Conservation (phyloP, 2,329 filamentous ascomycete genomes). For the Aspergillus proliferans region DNA sequence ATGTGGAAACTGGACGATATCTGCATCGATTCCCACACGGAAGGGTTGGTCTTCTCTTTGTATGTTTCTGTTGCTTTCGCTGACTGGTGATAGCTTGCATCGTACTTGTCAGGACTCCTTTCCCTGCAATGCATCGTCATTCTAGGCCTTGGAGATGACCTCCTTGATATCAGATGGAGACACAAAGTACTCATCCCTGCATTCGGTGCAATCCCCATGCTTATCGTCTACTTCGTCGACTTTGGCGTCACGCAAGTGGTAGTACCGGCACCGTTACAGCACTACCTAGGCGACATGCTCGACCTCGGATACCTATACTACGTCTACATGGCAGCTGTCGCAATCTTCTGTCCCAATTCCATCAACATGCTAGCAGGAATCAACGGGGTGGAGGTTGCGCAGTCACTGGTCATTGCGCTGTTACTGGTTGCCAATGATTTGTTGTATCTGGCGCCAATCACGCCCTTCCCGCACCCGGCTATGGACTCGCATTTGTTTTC, state of each 20-base stretch:
- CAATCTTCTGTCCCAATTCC: slow-evolving; percentile 96
- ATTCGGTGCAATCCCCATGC: slow-evolving; percentile 84
- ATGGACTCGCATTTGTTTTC: slow-evolving; percentile 95
- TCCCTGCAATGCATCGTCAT: slow-evolving; percentile 86
- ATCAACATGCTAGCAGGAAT: slow-evolving; percentile 99
- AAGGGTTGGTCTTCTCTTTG: slow-evolving; percentile 56
- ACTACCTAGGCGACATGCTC: slow-evolving; percentile 76
- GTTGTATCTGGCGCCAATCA: slow-evolving; percentile 70
- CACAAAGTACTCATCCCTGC: slow-evolving; percentile 98
- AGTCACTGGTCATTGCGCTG: slow-evolving; percentile 82
- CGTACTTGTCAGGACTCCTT: slow-evolving; percentile 88
- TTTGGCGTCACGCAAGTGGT: slow-evolving; percentile 96
- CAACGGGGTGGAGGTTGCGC: slow-evolving; percentile 93
- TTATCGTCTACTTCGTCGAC: slow-evolving; percentile 97
- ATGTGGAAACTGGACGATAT: slow-evolving; percentile 75
- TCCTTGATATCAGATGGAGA: slow-evolving; percentile 97
- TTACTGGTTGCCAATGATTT: slow-evolving; percentile 81
- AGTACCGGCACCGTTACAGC: slow-evolving; percentile 76
- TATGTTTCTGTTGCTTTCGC: neutral
- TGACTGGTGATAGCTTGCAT: slow-evolving; percentile 62
- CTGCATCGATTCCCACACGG: slow-evolving; percentile 89
- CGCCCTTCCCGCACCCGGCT: slow-evolving; percentile 81
- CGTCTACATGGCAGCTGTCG: slow-evolving; percentile 89
- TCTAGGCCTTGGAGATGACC: slow-evolving; percentile 87
- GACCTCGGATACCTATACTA: slow-evolving; percentile 84